phyloP scores from a whole-genome alignment of 352 stramenopile genomes.

The Phytophthora pseudosyringae region DNA sequence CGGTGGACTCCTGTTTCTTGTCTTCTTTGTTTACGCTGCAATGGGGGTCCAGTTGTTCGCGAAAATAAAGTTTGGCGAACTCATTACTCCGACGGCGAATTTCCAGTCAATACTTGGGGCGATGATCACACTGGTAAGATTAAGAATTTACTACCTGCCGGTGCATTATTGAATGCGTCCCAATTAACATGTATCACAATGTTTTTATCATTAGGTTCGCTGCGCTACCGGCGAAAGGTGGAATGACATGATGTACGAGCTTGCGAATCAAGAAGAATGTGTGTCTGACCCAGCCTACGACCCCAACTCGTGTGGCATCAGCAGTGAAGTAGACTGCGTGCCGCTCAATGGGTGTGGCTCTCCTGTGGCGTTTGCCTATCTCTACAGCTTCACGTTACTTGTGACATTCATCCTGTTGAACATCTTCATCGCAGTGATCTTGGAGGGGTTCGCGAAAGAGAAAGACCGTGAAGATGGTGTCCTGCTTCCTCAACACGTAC shows the following conservation, averaged over 20 bases:
- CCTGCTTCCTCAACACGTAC: slow-evolving; percentile 62
- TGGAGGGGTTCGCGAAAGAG: slow-evolving; percentile 89
- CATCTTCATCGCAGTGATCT: slow-evolving; percentile 93
- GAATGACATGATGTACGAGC: slow-evolving; percentile 92
- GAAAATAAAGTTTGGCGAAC: slow-evolving; percentile 72
- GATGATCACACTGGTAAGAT: slow-evolving; percentile 62
- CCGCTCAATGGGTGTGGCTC: slow-evolving; percentile 77
- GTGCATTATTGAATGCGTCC: no score
- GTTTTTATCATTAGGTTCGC: slow-evolving; percentile 56
- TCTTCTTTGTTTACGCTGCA: slow-evolving; percentile 94
- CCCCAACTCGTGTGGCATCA: slow-evolving; percentile 66
- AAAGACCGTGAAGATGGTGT: slow-evolving; percentile 70
- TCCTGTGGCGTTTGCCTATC: slow-evolving; percentile 71
- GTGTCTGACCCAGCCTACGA: slow-evolving; percentile 55
- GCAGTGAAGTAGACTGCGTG: slow-evolving; percentile 48
- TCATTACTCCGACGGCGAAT: slow-evolving; percentile 81
- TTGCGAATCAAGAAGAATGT: slow-evolving; percentile 62
- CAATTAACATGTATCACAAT: not conserved
- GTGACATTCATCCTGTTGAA: slow-evolving; percentile 92
- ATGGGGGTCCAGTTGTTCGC: slow-evolving; percentile 92
- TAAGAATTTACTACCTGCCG: no score
- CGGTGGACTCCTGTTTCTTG: slow-evolving; percentile 81
- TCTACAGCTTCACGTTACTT: slow-evolving; percentile 91
- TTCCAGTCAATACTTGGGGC: slow-evolving; percentile 88
- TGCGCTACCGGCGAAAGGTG: slow-evolving; percentile 93